A percentile compares a stretch with the other conserved stretches of the same genome.
phyloP scores from a whole-genome alignment of 352 stramenopile genomes.

The Globisporangium splendens region DNA sequence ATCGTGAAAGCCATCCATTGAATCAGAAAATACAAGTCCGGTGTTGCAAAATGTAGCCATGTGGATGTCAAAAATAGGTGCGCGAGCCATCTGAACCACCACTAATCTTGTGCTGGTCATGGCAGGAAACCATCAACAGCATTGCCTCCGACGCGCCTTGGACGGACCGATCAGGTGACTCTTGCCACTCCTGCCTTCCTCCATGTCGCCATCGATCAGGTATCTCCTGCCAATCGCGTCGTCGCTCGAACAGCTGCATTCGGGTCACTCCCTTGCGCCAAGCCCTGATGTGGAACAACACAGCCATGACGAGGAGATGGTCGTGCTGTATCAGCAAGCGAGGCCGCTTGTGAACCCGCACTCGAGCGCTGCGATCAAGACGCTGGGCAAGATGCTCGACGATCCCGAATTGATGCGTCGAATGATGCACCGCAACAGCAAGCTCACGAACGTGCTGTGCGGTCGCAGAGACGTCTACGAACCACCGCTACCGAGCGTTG shows the following conservation, averaged over 20 bases:
- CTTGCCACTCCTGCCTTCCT: neutral
- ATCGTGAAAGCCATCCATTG: too few species aligned
- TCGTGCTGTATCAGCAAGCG: conserved; percentile 51
- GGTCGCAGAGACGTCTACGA: neutral
- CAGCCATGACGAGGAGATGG: conserved; percentile 11
- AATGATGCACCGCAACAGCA: conserved; percentile 46
- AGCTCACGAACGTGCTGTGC: neutral
- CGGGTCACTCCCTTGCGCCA: too few species aligned
- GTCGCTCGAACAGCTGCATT: too few species aligned
- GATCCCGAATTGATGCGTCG: conserved; percentile 42
- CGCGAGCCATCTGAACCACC: too few species aligned
- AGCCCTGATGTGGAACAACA: too few species aligned
- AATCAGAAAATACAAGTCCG: too few species aligned
- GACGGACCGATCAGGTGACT: too few species aligned
- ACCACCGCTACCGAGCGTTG: neutral
- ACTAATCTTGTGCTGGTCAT: too few species aligned
- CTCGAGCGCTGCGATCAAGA: conserved; percentile 59
- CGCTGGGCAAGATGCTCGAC: conserved; percentile 45
- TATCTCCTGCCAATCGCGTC: conserved; percentile 9
- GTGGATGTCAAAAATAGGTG: neutral
- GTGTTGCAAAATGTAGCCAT: conserved; percentile 4
- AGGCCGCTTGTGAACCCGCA: conserved; percentile 52
- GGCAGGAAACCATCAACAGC: too few species aligned
- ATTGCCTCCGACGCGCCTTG: too few species aligned
- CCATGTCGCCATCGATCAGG: conserved; percentile 9